Percentiles rank a stretch among this genome's conserved stretches.
Evolutionary conservation across 768 basidiomycete species (phyloP).

Genomic region (Pleurotus citrinopileatus): DNA sequence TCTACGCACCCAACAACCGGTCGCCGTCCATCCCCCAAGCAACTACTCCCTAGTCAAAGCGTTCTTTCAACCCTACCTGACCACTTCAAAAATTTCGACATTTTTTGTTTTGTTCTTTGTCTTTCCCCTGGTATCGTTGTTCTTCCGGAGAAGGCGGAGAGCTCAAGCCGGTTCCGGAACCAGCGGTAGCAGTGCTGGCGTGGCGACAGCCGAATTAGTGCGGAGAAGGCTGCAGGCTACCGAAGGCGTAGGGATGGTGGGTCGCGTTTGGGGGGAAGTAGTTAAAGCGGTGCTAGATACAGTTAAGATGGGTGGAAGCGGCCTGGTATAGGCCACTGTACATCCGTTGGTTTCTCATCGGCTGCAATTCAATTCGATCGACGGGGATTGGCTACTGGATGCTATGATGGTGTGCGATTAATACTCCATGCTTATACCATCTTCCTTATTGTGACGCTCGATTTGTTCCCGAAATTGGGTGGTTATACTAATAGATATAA

Average conservation of each 20-base stretch:
- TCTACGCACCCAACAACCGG: constrained; percentile 17
- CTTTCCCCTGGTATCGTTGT: constrained; percentile 42
- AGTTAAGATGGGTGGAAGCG: constrained; percentile 74
- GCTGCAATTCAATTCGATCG: not conserved
- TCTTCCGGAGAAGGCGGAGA: constrained; percentile 44
- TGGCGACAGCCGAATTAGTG: constrained; percentile 53
- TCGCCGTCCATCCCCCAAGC: constrained; percentile 22
- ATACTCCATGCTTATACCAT: no score
- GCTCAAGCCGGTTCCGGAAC: constrained; percentile 14
- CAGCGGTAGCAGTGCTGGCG: constrained; percentile 14
- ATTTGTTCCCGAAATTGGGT: no score
- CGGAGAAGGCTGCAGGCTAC: constrained; percentile 48
- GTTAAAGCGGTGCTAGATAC: constrained; percentile 60
- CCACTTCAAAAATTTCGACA: constrained; percentile 43
- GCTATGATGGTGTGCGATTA: no score
- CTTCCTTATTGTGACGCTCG: no score
- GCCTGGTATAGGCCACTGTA: constrained; percentile 46
- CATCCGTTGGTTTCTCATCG: not conserved
- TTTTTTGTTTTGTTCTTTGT: constrained; percentile 46
- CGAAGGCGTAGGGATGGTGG: constrained; percentile 31
- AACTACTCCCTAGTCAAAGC: constrained; percentile 45
- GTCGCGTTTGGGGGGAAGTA: constrained; percentile 48
- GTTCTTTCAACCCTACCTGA: constrained; percentile 47
- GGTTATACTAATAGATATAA: no score
- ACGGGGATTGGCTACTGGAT: not conserved